Evolutionary conservation across 768 basidiomycete species (phyloP).

Genomic region (Tremella yokohamensis): DNA sequence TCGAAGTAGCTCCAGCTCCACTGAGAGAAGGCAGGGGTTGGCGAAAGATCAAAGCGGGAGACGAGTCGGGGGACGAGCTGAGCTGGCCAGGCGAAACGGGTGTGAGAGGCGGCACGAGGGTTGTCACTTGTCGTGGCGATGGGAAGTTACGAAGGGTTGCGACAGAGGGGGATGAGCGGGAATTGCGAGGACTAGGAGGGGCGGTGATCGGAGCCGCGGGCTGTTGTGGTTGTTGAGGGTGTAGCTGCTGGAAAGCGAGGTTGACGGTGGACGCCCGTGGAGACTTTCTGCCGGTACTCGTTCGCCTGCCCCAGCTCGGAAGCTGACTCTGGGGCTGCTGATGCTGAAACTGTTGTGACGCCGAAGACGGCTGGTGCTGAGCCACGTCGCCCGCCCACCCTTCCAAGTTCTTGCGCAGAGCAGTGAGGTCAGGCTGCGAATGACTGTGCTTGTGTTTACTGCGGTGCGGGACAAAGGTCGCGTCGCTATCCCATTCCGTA

Average conservation of each 20-base stretch:
- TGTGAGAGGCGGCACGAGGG: conserved; percentile 6
- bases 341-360: background rate
- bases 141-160: conserved; percentile 9
- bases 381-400: conserved; percentile 36
- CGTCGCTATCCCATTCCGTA: conserved; percentile 31
- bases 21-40: conserved; percentile 2
- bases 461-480: conserved; percentile 27
- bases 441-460: conserved; percentile 13
- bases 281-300: too few relatives aligned
- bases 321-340: background rate
- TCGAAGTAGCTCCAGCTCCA: background rate
- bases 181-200: background rate
- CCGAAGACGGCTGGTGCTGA: background rate
- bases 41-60: background rate
- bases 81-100: background rate
- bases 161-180: conserved; percentile 15
- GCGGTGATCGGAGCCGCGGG: background rate
- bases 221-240: background rate
- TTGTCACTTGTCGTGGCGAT: conserved; percentile 12
- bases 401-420: conserved; percentile 21
- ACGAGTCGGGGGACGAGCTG: background rate
- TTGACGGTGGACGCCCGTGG: too few relatives aligned
- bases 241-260: background rate
- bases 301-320: too few relatives aligned
- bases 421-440: conserved; percentile 31